Evolutionary conservation across 306 rosid species (phyloP), one percentile per base, ranked within the genome.

Genomic region (Quercus mongolica): DNA sequence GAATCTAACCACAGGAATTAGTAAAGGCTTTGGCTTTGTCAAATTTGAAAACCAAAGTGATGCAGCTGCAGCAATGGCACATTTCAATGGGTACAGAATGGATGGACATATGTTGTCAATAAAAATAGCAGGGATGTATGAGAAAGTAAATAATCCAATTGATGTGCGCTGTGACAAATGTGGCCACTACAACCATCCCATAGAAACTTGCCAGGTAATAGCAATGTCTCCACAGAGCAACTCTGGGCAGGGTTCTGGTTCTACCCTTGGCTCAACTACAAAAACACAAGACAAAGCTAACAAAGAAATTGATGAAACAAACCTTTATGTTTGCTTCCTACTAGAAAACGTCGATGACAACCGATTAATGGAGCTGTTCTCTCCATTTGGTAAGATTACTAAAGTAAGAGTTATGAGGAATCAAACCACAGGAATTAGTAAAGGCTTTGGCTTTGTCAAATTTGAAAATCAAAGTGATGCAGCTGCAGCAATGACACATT

Each of bases 1-100:
- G 77, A 76, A 76, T 76, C 73, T 76, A 46, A 19, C 73, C 41
- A 81, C 77, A 10, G 73, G 80, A 49, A 69, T 17, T 3, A 70
- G 84, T 59, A 81, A 67, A 61, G 73, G 68, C 15, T 70, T 28
- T 76, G 84, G 84, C 31, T 81, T 81, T 75, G 80, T 75, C 35
- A 71, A 51, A 30, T 76, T 57, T 51, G 73, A 41, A 23, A 55
- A 68, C 46, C 38, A 61, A 31, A n/a, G 3, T 44, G 79, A 67
- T 38, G 80, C 80, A 6, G 56, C 49, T 26, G 25, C 4, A 14
- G 76, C 84, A 41, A 17, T 56, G 18, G 49, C 56, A 28, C 76
- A 20, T 26, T 44, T 75, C 57, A 80, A 75, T 31, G 80, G 79
- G 28, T 80, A 56, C 52, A 67, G 23, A 67, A 41, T 69, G 31